Percentiles rank a stretch among this genome's conserved stretches.
Conservation (phyloP, 2,329 filamentous ascomycete genomes). For the Clathrospora elynae region DNA sequence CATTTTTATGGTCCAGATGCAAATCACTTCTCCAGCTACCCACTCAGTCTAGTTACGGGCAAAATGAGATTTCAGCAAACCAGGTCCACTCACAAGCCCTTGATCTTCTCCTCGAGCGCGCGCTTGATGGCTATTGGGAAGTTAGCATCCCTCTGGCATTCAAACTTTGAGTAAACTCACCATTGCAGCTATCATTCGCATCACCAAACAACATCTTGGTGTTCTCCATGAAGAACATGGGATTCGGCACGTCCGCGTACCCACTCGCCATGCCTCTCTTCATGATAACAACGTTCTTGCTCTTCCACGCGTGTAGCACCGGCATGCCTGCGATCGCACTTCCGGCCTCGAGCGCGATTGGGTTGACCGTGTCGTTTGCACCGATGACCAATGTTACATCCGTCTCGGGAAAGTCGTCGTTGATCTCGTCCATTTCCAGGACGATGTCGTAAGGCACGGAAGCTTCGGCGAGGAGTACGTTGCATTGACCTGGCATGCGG, state of each 20-base stretch:
- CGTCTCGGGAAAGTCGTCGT: conserved; percentile 85
- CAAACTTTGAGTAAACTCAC: conserved; percentile 27
- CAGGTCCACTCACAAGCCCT: conserved; percentile 26
- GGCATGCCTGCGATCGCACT: conserved; percentile 91
- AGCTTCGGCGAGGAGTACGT: conserved; percentile 86
- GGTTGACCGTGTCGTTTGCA: conserved; percentile 91
- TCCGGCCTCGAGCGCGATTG: conserved; percentile 81
- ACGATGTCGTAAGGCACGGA: conserved; percentile 90
- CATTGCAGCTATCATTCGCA: conserved; percentile 81
- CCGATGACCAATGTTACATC: conserved; percentile 88
- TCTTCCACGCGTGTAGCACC: conserved; percentile 91
- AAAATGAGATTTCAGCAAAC: no score
- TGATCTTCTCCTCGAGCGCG: conserved; percentile 44
- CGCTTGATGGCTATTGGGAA: conserved; percentile 43
- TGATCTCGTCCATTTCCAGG: conserved; percentile 95
- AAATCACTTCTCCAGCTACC: no score
- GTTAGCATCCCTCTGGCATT: conserved; percentile 17
- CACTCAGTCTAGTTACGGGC: no score
- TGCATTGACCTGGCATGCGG: conserved; percentile 92
- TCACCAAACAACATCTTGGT: conserved; percentile 93
- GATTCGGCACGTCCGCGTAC: conserved; percentile 89
- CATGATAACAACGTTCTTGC: conserved; percentile 91
- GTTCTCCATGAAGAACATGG: conserved; percentile 90
- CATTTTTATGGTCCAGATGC: no score
- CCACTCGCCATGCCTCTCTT: conserved; percentile 88